Base-by-base conservation (phyloP, 106 monocot genomes). In the Acorus calamus region DNA sequence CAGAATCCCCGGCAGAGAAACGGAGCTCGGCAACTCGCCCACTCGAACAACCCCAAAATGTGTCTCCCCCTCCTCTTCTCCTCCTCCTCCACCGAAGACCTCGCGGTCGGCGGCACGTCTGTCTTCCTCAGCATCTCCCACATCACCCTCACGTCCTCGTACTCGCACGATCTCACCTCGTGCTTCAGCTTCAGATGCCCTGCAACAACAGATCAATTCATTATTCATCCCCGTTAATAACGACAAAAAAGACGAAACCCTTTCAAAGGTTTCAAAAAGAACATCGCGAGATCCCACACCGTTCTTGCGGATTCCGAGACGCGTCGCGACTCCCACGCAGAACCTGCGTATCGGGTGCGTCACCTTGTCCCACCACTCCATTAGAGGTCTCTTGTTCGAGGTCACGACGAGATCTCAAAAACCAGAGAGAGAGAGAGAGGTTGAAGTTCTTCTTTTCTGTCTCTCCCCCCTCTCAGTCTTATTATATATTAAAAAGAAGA, bases 101-200 rank as follows among this genome's bases (percentile, higher is more conserved):
- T 28, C 28, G 28, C 28, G 28, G 1, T 28, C 28, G 28, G 28
- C 1, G 28, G 28, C 28, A 28, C 28, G 28, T 28, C 28, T 28
- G 51, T 48, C 55, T 46, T 5, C 44, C 71, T 73, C 66, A 86
- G 74, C 77, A 86, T 71, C 72, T 81, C 78, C 85, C 85, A 86
- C 81, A 86, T 81, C 61, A 81, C 75, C 14, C 46, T 78, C 59
- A 86, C 78, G 67, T 86, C 86, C 75, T 86, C 86, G 73, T 86
- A 86, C 75, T 82, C 86, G 72, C 86, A 81, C 61, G 86, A 68
- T 49, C 72, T 81, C 71, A 86, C 78, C 62, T 86, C 86, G 11
- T 73, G 55, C 76, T 69, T 72, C 73, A 81, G 66, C 49, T 76
- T 61, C 76, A 49, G 63, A 67, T 79, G 53, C 46, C 81, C 86